These are phyloP conservation scores for Rhizopus arrhizus DNA, from an alignment of 371 early-diverging fungal species.

Conservation along the genomic window DNA sequence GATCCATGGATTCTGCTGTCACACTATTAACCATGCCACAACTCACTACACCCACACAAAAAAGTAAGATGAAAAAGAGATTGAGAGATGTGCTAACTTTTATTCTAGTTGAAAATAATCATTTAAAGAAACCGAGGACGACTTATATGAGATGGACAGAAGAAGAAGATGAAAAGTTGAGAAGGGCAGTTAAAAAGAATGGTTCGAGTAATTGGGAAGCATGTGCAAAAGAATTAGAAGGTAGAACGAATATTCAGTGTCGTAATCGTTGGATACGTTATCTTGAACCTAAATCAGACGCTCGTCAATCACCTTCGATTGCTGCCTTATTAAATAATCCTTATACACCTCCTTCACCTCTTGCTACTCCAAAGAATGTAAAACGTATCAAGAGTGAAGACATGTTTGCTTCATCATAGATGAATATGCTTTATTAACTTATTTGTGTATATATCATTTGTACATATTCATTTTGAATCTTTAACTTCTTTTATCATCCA, in stretches of 20 bases:
- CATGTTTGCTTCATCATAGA: too few species aligned
- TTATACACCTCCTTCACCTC: conserved; percentile 50
- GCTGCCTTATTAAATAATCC: conserved; percentile 41
- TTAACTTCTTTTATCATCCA: neutral
- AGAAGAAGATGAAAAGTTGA: conserved; percentile 37
- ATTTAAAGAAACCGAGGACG: conserved; percentile 43
- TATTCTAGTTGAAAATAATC: neutral
- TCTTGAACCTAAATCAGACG: conserved; percentile 25
- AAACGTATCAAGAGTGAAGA: conserved; percentile 8
- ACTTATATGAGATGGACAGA: conserved; percentile 49
- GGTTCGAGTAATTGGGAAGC: conserved; percentile 48
- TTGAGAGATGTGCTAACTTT: neutral
- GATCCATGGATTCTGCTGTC: conserved; percentile 56
- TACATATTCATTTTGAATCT: neutral
- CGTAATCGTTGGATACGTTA: conserved; percentile 51
- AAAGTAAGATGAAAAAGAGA: conserved; percentile 1
- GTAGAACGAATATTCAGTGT: conserved; percentile 46
- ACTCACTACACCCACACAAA: conserved; percentile 15
- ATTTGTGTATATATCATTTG: conserved; percentile 1
- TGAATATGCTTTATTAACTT: neutral
- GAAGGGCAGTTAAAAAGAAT: conserved; percentile 35
- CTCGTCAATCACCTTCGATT: conserved; percentile 51
- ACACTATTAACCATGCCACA: conserved; percentile 47
- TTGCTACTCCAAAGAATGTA: conserved; percentile 41
- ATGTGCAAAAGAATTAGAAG: conserved; percentile 35